These are phyloP conservation scores for Nicotiana sylvestris DNA, from an alignment of 257 asterid species.

Conservation along the genomic window DNA sequence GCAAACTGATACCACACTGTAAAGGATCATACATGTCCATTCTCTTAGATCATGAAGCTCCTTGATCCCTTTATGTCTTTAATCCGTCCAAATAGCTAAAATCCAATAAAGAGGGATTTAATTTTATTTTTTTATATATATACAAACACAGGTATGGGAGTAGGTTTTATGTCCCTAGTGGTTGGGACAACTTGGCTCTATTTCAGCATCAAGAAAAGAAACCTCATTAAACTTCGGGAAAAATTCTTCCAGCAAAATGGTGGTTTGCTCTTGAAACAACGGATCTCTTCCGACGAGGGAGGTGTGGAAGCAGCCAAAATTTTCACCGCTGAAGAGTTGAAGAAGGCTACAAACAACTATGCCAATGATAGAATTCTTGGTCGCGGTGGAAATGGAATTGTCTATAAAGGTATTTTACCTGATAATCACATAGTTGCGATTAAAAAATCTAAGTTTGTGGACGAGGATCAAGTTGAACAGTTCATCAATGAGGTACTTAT, in stretches of 20 bases:
- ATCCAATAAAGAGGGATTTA: no score
- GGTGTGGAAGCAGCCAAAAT: constrained; percentile 25
- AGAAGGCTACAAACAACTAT: constrained; percentile 41
- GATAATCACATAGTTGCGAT: constrained; percentile 43
- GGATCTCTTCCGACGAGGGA: constrained; percentile 17
- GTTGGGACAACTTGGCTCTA: constrained; percentile 26
- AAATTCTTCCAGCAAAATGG: constrained; percentile 54
- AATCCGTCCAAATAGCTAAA: no score
- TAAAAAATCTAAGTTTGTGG: constrained; percentile 46
- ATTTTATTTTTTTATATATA: no score
- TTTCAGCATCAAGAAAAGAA: constrained; percentile 20
- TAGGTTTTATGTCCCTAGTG: constrained; percentile 20
- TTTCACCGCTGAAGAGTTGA: constrained; percentile 34
- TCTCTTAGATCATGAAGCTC: background rate
- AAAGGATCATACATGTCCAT: background rate
- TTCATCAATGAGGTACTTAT: constrained; percentile 68
- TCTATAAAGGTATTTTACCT: constrained; percentile 44
- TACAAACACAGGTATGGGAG: constrained; percentile 17
- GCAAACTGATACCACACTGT: no score
- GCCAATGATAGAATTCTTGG: constrained; percentile 51
- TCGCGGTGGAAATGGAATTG: constrained; percentile 56
- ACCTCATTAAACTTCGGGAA: constrained; percentile 22
- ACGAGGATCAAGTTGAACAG: constrained; percentile 44
- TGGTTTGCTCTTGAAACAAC: constrained; percentile 45
- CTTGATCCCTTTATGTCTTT: no score